A percentile compares a stretch with the other conserved stretches of the same genome.
These are phyloP conservation scores for Ceratocystis smalleyi DNA, from an alignment of 2,329 filamentous ascomycete genomes.

Conservation along the genomic window DNA sequence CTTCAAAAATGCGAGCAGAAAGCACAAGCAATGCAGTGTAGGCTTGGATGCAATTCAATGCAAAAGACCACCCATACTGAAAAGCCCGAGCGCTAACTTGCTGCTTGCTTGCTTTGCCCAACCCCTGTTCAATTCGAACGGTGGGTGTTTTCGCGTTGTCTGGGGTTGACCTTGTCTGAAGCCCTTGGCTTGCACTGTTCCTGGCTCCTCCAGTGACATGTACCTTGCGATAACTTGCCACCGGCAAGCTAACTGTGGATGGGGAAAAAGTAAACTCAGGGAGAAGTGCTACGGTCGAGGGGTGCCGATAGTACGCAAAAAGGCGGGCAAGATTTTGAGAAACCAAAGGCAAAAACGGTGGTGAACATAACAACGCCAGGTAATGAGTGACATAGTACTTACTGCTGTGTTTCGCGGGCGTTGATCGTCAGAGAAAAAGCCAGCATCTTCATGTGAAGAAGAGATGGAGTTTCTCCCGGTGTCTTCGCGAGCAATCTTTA, in stretches of 20 bases:
- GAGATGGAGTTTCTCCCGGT: slow-evolving; percentile 26
- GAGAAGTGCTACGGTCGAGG: not conserved
- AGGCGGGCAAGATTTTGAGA: slow-evolving; percentile 14
- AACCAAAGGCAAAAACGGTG: slow-evolving; percentile 8
- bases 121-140: slow-evolving; percentile 1
- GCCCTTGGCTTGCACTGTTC: not conserved
- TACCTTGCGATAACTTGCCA: not conserved
- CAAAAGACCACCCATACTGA: not conserved
- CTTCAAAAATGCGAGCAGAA: not conserved
- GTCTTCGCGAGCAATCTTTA: slow-evolving; percentile 43
- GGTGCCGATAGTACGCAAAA: slow-evolving; percentile 5
- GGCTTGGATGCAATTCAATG: not conserved
- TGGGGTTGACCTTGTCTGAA: slow-evolving; percentile 8
- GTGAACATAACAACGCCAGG: not conserved
- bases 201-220: not conserved
- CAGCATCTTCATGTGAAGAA: slow-evolving; percentile 23
- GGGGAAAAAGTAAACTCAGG: not conserved
- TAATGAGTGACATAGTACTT: slow-evolving; percentile 24
- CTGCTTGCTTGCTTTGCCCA: not conserved
- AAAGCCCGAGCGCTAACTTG: slow-evolving; percentile 1
- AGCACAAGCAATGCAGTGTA: not conserved
- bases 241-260: not conserved
- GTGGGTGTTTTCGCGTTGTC: slow-evolving; percentile 6
- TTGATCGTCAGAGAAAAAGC: slow-evolving; percentile 15
- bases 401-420: slow-evolving; percentile 22